Conservation (phyloP, 1,139 yeast species). For the Meyerozyma athensensis region DNA sequence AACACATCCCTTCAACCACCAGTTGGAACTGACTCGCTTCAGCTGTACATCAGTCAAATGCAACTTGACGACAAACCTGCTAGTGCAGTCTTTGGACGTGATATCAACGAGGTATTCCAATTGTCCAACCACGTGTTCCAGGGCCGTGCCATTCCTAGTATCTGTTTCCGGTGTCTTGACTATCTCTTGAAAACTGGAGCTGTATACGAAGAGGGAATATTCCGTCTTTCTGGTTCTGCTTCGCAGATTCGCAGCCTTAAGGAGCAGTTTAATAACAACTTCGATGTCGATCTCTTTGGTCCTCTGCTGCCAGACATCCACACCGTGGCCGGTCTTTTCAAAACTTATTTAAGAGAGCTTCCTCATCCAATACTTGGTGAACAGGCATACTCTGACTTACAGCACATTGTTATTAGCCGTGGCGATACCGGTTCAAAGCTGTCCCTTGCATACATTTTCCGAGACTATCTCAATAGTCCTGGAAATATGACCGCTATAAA, state of each 20-base stretch:
- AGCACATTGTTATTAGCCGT: conserved; percentile 20
- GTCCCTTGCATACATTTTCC: conserved; percentile 25
- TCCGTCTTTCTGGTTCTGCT: conserved; percentile 87
- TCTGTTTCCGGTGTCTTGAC: conserved; percentile 72
- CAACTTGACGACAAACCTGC: conserved; percentile 33
- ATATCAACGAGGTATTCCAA: conserved; percentile 49
- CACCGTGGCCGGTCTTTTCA: conserved; percentile 74
- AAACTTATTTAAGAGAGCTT: conserved; percentile 67
- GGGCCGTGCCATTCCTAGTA: conserved; percentile 61
- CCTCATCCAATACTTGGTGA: conserved; percentile 63
- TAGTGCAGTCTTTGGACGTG: conserved; percentile 60
- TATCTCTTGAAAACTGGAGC: conserved; percentile 67
- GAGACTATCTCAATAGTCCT: conserved; percentile 26
- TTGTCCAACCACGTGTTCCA: conserved; percentile 45
- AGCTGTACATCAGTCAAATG: conserved; percentile 36
- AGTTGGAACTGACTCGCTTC: conserved; percentile 17
- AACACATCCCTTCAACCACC: not conserved
- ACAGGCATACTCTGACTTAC: conserved; percentile 35
- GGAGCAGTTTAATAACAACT: conserved; percentile 57
- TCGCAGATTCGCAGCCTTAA: conserved; percentile 69
- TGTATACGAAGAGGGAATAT: conserved; percentile 82
- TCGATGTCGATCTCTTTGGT: conserved; percentile 63
- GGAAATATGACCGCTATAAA: conserved; percentile 37
- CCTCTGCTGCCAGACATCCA: conserved; percentile 56
- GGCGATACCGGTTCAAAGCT: conserved; percentile 19